phyloP scores from a whole-genome alignment of 1,284 basidiomycete species.

The Neolentinus lepideus region DNA sequence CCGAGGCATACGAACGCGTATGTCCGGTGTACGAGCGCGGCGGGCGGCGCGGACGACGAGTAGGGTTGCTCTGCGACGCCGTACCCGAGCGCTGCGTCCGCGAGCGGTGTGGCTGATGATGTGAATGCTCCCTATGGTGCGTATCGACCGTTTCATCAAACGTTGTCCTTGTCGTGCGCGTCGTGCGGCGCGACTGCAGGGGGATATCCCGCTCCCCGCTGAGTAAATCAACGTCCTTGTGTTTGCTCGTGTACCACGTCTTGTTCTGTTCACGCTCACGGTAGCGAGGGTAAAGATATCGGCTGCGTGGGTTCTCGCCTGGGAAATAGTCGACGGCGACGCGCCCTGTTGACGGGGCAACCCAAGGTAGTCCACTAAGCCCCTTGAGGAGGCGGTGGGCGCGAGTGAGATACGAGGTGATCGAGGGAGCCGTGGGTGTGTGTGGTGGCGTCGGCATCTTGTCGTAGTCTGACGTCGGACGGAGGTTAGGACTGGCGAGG shows the following conservation, averaged over 20 bases:
- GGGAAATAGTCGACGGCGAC: background rate
- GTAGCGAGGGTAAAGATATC: background rate
- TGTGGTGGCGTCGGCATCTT: constrained; percentile 20
- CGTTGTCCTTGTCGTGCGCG: background rate
- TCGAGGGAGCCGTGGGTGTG: constrained; percentile 17
- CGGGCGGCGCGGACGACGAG: background rate
- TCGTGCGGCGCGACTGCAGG: background rate
- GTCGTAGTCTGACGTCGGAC: constrained; percentile 22
- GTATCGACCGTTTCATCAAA: too few species aligned
- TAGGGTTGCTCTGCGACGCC: background rate
- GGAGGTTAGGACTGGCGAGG: constrained; percentile 9
- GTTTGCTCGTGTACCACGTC: constrained; percentile 1
- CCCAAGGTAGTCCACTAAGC: constrained; percentile 25
- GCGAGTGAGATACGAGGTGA: constrained; percentile 21
- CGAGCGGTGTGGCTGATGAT: background rate
- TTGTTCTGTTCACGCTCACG: background rate
- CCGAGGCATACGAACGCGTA: background rate
- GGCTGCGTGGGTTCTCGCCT: constrained; percentile 1
- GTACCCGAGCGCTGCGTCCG: background rate
- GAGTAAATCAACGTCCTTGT: background rate
- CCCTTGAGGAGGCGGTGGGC: constrained; percentile 22
- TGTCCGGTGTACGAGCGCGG: background rate
- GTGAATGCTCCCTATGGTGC: too few species aligned
- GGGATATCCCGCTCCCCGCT: background rate
- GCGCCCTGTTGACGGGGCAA: constrained; percentile 10